Evolutionary conservation across 805 yeast species (phyloP).

Genomic region (Candida qinlingensis): DNA sequence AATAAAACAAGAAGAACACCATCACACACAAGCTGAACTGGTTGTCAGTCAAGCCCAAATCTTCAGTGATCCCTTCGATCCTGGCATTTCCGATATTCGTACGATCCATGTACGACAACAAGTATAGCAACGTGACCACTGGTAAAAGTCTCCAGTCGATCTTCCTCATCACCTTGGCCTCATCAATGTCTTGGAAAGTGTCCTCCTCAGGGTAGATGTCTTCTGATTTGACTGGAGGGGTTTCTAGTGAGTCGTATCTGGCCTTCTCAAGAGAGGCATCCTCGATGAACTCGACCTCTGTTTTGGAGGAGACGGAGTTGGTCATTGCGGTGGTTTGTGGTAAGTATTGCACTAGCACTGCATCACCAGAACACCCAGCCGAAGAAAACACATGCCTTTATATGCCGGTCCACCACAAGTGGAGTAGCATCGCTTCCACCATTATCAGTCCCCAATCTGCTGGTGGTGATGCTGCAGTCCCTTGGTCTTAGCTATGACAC

Average conservation of each 20-base stretch:
- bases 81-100: conserved; percentile 54
- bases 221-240: not conserved
- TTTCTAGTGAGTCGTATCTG: not conserved
- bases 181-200: conserved; percentile 15
- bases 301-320: conserved; percentile 1
- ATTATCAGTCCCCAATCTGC: too few species aligned
- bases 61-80: conserved; percentile 41
- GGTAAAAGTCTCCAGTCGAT: conserved; percentile 38
- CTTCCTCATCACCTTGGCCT: conserved; percentile 29
- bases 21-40: conserved; percentile 38
- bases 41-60: conserved; percentile 28
- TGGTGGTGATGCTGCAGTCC: too few species aligned
- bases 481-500: too few species aligned
- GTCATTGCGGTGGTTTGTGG: not conserved
- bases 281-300: conserved; percentile 3
- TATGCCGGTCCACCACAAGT: not conserved
- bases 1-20: conserved; percentile 40
- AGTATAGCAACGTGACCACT: conserved; percentile 34
- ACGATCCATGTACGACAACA: conserved; percentile 43
- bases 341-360: too few species aligned
- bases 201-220: conserved; percentile 1
- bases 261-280: not conserved
- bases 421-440: not conserved
- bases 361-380: too few species aligned
- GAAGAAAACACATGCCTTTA: not conserved